Evolutionary conservation across 2,329 filamentous ascomycete species (phyloP), one percentile per base, ranked within the genome.

Genomic region (Thelonectria rubi): DNA sequence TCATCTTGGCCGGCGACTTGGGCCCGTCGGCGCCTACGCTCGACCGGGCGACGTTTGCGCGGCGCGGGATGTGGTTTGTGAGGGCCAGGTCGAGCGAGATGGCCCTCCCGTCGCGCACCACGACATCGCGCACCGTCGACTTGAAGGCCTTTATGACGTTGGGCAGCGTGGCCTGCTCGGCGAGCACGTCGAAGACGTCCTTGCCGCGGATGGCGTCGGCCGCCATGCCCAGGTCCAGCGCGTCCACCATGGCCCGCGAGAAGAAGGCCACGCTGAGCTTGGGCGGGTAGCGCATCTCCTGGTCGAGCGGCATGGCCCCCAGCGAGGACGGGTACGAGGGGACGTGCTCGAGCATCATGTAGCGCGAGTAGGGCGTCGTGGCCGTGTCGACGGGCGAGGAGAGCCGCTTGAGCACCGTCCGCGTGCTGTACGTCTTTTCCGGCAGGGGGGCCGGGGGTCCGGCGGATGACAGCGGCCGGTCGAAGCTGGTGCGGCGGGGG

Each of bases 101-200:
- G 20, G 79, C 76, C 49, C 71, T 74, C 51, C 79, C 77, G 42
- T 78, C 76, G 3, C 69, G 64, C 1, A 76, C 57, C 1, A 81
- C 65, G 7, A 72, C 69, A n/a, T 80, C 77, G 20, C 76, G 75
- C 2, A 87, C 80, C 0, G 74, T 75, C 1, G 72, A 69, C 64
- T 79, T 80, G 73, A 85, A 82, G 0, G 77, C 74, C 51, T 79
- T 80, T 2, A 77, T 78, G 6, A 83, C 71, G 2, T 75, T 77
- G 0, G 78, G 77, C 9, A 80, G 77, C n/a, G 75, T 74, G 1
- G 79, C 76, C 46, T 81, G 78, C n/a, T 82, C 78, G 5, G 77
- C 73, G 5, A 88, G 77, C n/a, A 87, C 80, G 42, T 80, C 78
- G 69, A 88, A 88, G 12, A 87, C 77, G 61, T 88, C 84, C 63